phyloP scores from a whole-genome alignment of 2,329 filamentous ascomycete genomes.

The Penicillium sp. region DNA sequence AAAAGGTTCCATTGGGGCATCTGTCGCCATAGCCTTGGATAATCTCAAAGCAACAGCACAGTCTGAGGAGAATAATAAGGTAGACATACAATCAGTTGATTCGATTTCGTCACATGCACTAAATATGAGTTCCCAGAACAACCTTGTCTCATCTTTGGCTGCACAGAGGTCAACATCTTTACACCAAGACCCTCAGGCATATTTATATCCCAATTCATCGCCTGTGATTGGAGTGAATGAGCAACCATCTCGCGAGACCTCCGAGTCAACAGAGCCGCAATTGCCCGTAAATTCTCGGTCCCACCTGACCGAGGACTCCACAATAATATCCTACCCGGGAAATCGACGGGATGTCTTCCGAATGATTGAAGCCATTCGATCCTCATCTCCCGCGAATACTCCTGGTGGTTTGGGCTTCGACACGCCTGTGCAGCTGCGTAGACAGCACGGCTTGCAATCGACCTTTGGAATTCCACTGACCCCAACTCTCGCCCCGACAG shows the following conservation, averaged over 20 bases:
- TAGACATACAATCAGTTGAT: neutral
- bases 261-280: constrained; percentile 32
- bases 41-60: neutral
- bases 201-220: constrained; percentile 27
- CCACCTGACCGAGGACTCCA: constrained; percentile 57
- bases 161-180: neutral
- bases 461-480: constrained; percentile 38
- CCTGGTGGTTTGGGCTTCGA: constrained; percentile 27
- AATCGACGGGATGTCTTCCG: constrained; percentile 64
- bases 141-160: neutral
- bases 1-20: constrained; percentile 61
- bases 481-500: constrained; percentile 42
- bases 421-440: constrained; percentile 31
- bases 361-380: constrained; percentile 68
- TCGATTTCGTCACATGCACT: neutral
- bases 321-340: constrained; percentile 65
- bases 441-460: constrained; percentile 25
- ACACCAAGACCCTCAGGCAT: neutral
- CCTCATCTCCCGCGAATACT: constrained; percentile 39
- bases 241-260: constrained; percentile 17
- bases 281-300: constrained; percentile 34
- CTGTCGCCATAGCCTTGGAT: constrained; percentile 44
- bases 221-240: constrained; percentile 24
- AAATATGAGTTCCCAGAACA: neutral
- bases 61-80: neutral